Percentiles rank a stretch among this genome's conserved stretches.
These are phyloP conservation scores for Lactarius sanguifluus DNA, from an alignment of 768 basidiomycete genomes.

Conservation along the genomic window DNA sequence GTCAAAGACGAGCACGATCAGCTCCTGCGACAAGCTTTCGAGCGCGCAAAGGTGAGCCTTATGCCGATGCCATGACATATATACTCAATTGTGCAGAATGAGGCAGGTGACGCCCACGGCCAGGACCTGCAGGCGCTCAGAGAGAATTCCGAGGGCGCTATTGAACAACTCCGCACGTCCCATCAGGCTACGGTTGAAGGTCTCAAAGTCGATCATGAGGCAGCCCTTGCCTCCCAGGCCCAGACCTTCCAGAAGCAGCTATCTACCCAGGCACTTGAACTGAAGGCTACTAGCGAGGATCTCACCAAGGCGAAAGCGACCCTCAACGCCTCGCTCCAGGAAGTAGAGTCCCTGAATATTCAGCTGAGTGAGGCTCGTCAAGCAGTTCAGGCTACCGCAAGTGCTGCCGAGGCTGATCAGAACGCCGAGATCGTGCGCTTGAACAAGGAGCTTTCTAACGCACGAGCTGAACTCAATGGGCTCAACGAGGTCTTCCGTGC, in stretches of 20 bases:
- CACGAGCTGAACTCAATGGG: conserved; percentile 69
- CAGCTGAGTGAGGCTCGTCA: conserved; percentile 66
- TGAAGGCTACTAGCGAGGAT: conserved; percentile 85
- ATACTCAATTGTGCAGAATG: conserved; percentile 46
- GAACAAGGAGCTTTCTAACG: conserved; percentile 54
- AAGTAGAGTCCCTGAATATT: conserved; percentile 54
- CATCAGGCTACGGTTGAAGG: conserved; percentile 61
- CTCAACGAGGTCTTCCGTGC: conserved; percentile 64
- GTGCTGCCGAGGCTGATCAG: conserved; percentile 46
- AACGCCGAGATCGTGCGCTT: conserved; percentile 56
- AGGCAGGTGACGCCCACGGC: conserved; percentile 67
- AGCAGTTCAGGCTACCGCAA: conserved; percentile 40
- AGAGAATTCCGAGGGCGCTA: conserved; percentile 58
- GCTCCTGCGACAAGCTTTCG: conserved; percentile 67
- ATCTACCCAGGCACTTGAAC: conserved; percentile 59
- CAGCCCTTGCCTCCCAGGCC: conserved; percentile 56
- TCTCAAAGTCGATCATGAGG: conserved; percentile 63
- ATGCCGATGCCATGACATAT: not conserved
- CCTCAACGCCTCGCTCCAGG: conserved; percentile 50
- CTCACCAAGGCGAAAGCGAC: conserved; percentile 70
- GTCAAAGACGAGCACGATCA: conserved; percentile 64
- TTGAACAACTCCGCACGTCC: conserved; percentile 65
- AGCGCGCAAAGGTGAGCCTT: conserved; percentile 67
- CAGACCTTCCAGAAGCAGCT: conserved; percentile 63
- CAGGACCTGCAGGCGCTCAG: conserved; percentile 73